Evolutionary conservation across 2,329 filamentous ascomycete genomes (phyloP).

Genomic region (Fusarium fujikuroi): DNA sequence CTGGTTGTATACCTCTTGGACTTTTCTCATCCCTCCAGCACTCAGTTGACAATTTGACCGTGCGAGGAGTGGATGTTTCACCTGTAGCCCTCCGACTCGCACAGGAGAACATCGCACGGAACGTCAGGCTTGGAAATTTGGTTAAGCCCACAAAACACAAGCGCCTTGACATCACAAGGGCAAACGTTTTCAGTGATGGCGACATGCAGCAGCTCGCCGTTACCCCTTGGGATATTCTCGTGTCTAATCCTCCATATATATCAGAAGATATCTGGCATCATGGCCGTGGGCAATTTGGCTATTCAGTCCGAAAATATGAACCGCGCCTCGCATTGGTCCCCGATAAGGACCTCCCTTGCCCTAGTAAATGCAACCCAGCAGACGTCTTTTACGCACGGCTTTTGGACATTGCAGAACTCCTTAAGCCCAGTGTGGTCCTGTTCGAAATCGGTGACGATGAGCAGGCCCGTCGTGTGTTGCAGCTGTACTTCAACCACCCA

Average conservation of each 20-base stretch:
- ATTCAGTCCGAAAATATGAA: conserved; percentile 85
- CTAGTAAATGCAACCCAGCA: conserved; percentile 51
- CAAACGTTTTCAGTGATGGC: conserved; percentile 60
- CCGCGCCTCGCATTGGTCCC: conserved; percentile 82
- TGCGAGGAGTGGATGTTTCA: conserved; percentile 82
- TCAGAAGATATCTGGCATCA: conserved; percentile 62
- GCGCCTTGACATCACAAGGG: conserved; percentile 57
- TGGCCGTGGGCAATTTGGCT: conserved; percentile 60
- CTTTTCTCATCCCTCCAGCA: conserved; percentile 70
- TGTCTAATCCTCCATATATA: conserved; percentile 94
- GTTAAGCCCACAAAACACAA: conserved; percentile 26
- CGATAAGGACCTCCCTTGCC: conserved; percentile 41
- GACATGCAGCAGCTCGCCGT: conserved; percentile 47
- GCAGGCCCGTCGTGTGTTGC: conserved; percentile 73
- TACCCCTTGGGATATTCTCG: conserved; percentile 69
- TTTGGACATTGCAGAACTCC: conserved; percentile 61
- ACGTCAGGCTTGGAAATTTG: conserved; percentile 49
- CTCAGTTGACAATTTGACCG: conserved; percentile 55
- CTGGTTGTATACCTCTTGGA: conserved; percentile 87
- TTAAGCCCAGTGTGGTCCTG: conserved; percentile 66
- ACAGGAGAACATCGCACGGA: conserved; percentile 68
- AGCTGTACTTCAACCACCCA: conserved; percentile 53
- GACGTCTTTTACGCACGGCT: conserved; percentile 76
- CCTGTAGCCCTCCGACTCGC: conserved; percentile 72
- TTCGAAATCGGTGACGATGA: conserved; percentile 77